Conservation (phyloP, 805 yeast species). For the Saccharomycopsis sp. region DNA sequence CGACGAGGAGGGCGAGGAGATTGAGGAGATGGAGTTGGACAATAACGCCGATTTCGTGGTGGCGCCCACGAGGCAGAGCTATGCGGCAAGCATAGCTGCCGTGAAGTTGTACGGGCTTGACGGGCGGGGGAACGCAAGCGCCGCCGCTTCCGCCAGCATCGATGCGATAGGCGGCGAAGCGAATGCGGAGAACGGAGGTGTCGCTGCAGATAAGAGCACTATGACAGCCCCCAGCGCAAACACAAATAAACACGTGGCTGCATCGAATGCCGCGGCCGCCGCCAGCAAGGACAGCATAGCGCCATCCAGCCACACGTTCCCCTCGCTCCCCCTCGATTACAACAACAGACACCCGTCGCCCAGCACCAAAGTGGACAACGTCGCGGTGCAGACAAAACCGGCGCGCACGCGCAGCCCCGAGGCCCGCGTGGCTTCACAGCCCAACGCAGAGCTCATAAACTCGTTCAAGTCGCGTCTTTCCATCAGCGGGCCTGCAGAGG, state of each 20-base stretch:
- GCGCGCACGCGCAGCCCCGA: neutral
- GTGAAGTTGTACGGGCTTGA: too few relatives aligned
- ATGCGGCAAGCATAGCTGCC: neutral
- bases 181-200: too few relatives aligned
- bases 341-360: neutral
- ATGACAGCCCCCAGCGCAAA: neutral
- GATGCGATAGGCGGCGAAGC: too few relatives aligned
- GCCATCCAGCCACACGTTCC: neutral
- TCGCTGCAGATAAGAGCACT: too few relatives aligned
- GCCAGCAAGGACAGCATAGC: too few relatives aligned
- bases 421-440: too few relatives aligned
- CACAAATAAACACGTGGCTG: neutral
- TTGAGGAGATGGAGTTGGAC: slow-evolving; percentile 5
- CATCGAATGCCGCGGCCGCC: too few relatives aligned
- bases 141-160: too few relatives aligned
- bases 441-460: neutral
- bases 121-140: too few relatives aligned
- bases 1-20: slow-evolving; percentile 24
- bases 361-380: neutral
- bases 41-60: slow-evolving; percentile 2
- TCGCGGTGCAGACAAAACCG: neutral
- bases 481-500: neutral
- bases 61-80: neutral
- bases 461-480: neutral
- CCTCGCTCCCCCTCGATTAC: neutral